Evolutionary conservation across 1,284 basidiomycete genomes (phyloP).

Genomic region (Pseudozyma flocculosa): DNA sequence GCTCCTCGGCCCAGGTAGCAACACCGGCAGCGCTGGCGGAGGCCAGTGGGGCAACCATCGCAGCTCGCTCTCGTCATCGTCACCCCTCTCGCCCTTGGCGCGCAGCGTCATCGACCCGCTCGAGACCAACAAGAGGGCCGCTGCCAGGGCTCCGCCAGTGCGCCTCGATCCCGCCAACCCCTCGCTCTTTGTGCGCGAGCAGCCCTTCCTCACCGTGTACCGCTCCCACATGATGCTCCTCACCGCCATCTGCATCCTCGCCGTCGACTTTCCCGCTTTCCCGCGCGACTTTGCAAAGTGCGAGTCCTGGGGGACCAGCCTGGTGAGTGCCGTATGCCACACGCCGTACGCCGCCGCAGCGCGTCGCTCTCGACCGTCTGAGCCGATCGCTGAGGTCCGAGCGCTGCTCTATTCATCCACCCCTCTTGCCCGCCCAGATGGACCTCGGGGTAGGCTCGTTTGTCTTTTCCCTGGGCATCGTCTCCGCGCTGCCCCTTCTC

Average conservation of each 20-base stretch:
- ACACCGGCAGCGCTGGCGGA: no score
- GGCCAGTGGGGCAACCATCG: no score
- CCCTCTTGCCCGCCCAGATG: slow-evolving; percentile 69
- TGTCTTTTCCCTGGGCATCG: slow-evolving; percentile 88
- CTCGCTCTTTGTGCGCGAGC: slow-evolving; percentile 14
- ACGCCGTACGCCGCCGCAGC: no score
- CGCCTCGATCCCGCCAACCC: neutral
- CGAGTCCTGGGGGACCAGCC: slow-evolving; percentile 87
- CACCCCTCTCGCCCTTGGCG: slow-evolving; percentile 25
- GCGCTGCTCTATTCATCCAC: no score
- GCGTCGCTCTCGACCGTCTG: no score
- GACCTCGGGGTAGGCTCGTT: slow-evolving; percentile 95
- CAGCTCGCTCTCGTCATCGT: slow-evolving; percentile 3
- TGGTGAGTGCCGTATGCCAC: slow-evolving; percentile 20
- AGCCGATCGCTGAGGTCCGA: no score
- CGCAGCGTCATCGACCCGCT: slow-evolving; percentile 25
- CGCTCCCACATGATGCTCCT: slow-evolving; percentile 93
- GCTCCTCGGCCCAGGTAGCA: no score
- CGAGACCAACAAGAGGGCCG: slow-evolving; percentile 2
- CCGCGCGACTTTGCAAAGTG: slow-evolving; percentile 86
- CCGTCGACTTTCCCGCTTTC: slow-evolving; percentile 90
- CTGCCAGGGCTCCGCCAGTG: no score
- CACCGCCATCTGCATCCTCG: slow-evolving; percentile 86
- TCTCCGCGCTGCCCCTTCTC: slow-evolving; percentile 73
- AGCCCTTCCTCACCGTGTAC: slow-evolving; percentile 77